Evolutionary conservation across 345 rosid genomes (phyloP), one percentile per base, ranked within the genome.

Genomic region (Noccaea caerulescens): DNA sequence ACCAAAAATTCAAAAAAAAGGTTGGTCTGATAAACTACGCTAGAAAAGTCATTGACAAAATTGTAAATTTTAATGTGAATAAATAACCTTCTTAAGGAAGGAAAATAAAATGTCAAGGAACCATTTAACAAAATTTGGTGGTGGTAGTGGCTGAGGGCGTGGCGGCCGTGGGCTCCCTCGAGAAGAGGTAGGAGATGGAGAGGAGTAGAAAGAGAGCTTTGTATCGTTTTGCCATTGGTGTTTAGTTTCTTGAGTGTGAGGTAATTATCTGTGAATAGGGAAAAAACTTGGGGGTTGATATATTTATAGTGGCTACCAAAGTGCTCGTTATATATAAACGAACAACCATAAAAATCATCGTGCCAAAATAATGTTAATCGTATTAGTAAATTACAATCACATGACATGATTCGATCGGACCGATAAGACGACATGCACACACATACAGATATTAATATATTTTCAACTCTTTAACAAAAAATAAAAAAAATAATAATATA

Each of bases 171-270:
- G 10, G 55, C 34, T 10, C 55, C 34, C 33, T 34, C 3, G 3
- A 23, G 8, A 51, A 51, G 33, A 51, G 55, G 55, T 23, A 51
- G 55, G 8, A 23, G 55, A 51, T 4, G 13, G 55, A 23, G 55
- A 51, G 55, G 33, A 23, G 7, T 23, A 51, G 55, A 51, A 51
- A 51, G 33, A 50, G 55, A 51, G 30, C 33, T 10, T 5, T 23
- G 55, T 51, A 10, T 6, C 10, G 8, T 23, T 51, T 50, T 23
- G 8, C 34, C 34, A 51, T 51, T 5, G 56, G 34, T 51, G 56
- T 25, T 25, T 7, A 5, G 14, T 51, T 27, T 2, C 30, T 27
- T 51, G 56, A 25, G 56, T 23, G 14, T n/a, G 18, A 36, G 47
- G n/a, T 0, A 44, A n/a, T 51, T 51, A 25, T 2, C 13, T 10